Conservation (phyloP, 2,329 filamentous ascomycete species). For the Orbilia ellipsospora region DNA sequence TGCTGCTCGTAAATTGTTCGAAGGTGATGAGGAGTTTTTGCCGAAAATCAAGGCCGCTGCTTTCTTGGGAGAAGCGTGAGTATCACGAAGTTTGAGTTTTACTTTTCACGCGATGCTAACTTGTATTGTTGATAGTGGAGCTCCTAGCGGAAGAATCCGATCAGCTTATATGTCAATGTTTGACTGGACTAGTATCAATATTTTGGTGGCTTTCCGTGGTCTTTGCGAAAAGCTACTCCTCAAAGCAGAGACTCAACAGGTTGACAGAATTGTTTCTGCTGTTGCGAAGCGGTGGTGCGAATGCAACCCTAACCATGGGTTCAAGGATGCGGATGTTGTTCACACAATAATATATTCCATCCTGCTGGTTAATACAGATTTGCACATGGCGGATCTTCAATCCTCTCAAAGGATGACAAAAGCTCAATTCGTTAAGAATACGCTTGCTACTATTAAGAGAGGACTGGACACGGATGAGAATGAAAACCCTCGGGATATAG, state of each 20-base stretch:
- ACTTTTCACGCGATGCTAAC: constrained; percentile 48
- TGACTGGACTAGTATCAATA: constrained; percentile 83
- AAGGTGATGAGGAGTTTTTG: constrained; percentile 84
- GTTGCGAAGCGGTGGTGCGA: constrained; percentile 92
- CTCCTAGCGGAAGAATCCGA: constrained; percentile 68
- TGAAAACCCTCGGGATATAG: constrained; percentile 53
- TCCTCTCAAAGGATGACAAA: constrained; percentile 85
- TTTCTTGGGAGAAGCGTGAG: constrained; percentile 79
- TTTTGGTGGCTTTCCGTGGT: constrained; percentile 79
- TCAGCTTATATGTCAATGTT: constrained; percentile 92
- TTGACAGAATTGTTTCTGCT: constrained; percentile 90
- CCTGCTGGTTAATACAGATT: constrained; percentile 92
- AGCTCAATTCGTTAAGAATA: constrained; percentile 94
- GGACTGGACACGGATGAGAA: constrained; percentile 67
- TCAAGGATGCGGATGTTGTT: constrained; percentile 91
- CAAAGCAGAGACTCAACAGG: constrained; percentile 93
- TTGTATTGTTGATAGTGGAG: constrained; percentile 60
- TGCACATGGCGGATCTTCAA: constrained; percentile 94
- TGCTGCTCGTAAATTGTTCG: constrained; percentile 83
- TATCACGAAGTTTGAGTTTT: constrained; percentile 60
- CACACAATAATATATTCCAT: constrained; percentile 98
- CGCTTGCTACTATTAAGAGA: constrained; percentile 85
- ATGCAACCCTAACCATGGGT: constrained; percentile 92
- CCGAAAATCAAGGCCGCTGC: constrained; percentile 82
- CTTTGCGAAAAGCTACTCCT: constrained; percentile 85